Percentiles rank a stretch among this genome's conserved stretches.
Evolutionary conservation across 2,329 filamentous ascomycete species (phyloP).

Genomic region (Dryadomyces quercus-mongolicae): DNA sequence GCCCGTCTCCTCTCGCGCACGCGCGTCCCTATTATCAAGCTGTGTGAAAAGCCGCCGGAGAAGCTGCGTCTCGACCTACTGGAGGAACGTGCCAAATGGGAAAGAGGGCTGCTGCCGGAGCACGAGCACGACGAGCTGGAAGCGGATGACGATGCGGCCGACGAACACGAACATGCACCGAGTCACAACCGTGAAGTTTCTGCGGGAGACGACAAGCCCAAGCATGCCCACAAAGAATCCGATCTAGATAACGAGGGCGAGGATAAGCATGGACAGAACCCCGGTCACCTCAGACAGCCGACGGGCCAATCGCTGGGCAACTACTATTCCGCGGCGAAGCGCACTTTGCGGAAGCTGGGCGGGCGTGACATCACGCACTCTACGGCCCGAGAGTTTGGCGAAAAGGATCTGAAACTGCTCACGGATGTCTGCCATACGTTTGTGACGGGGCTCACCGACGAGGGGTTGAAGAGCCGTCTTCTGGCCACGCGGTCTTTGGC

Average conservation of each 20-base stretch:
- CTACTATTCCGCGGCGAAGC: constrained; percentile 38
- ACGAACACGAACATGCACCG: constrained; percentile 7
- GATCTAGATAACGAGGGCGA: constrained; percentile 4
- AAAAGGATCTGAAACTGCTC: constrained; percentile 34
- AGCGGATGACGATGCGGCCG: constrained; percentile 18
- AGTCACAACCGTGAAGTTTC: not conserved
- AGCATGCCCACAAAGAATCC: constrained; percentile 6
- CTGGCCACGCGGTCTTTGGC: constrained; percentile 33
- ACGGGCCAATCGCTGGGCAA: constrained; percentile 27
- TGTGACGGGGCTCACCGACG: constrained; percentile 38
- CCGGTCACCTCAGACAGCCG: constrained; percentile 26
- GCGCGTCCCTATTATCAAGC: constrained; percentile 76
- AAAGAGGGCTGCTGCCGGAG: constrained; percentile 37
- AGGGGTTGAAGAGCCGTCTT: constrained; percentile 31
- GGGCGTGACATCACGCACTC: constrained; percentile 38
- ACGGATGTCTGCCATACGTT: constrained; percentile 41
- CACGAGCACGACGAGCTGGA: constrained; percentile 22
- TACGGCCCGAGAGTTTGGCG: constrained; percentile 29
- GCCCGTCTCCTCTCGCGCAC: constrained; percentile 68
- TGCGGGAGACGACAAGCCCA: not conserved
- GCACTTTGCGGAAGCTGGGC: constrained; percentile 33
- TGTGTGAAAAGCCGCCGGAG: constrained; percentile 59
- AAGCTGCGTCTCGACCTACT: constrained; percentile 48
- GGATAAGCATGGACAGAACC: constrained; percentile 7
- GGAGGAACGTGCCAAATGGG: constrained; percentile 60